Conservation (phyloP, 2,329 filamentous ascomycete species). For the Magnaporthiopsis incrustans region DNA sequence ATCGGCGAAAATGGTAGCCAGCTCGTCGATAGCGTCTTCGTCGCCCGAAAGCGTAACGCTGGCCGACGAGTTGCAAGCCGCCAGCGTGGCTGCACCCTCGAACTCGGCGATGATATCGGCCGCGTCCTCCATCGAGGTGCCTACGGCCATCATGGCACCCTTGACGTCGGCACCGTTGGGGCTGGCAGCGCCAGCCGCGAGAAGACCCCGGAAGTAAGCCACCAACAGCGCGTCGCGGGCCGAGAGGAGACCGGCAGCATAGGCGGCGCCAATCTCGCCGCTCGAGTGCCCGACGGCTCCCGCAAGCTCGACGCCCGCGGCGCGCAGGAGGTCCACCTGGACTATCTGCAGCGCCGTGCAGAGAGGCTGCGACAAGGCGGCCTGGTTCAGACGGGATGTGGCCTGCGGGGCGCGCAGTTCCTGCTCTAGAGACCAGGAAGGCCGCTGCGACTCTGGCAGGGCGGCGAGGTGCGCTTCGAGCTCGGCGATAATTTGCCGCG, state of each 20-base stretch:
- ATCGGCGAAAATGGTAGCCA: neutral
- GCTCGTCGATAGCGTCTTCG: neutral
- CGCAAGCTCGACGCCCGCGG: constrained; percentile 16
- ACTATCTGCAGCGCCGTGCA: constrained; percentile 23
- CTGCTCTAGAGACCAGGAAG: constrained; percentile 26
- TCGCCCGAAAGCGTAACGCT: constrained; percentile 37
- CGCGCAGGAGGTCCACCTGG: constrained; percentile 21
- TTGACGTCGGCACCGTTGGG: neutral
- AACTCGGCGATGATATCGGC: neutral
- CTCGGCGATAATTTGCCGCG: constrained; percentile 22
- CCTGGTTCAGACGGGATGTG: constrained; percentile 24
- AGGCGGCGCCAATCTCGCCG: constrained; percentile 27
- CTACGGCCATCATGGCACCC: constrained; percentile 34
- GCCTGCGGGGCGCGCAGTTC: constrained; percentile 27
- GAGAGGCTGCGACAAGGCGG: constrained; percentile 23
- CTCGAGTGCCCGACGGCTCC: constrained; percentile 26
- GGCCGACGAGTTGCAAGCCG: neutral
- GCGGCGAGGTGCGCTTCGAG: constrained; percentile 17
- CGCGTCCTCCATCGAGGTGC: constrained; percentile 14
- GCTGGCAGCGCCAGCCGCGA: constrained; percentile 13
- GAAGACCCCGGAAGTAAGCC: constrained; percentile 16
- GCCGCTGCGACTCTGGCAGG: constrained; percentile 6
- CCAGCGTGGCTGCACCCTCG: neutral
- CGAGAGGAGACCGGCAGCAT: constrained; percentile 22
- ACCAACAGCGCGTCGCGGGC: constrained; percentile 14